Conservation (phyloP, 2,329 filamentous ascomycete species). For the Trichoderma brevicompactum region DNA sequence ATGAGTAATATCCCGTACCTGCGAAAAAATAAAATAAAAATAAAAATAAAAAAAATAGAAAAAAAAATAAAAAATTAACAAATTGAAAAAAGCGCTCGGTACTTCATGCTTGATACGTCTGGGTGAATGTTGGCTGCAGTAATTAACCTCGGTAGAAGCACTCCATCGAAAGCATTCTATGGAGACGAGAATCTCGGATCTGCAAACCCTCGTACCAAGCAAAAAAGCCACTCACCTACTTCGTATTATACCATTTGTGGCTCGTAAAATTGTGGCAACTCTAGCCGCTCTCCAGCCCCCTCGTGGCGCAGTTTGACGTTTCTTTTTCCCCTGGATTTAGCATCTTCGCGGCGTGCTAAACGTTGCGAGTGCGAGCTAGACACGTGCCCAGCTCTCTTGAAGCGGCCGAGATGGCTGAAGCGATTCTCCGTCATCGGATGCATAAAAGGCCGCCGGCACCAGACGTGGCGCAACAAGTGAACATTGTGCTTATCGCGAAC, state of each 20-base stretch:
- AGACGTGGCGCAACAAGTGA: background rate
- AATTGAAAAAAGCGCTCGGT: background rate
- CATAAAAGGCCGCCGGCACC: background rate
- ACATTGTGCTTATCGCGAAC: background rate
- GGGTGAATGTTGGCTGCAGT: too few relatives aligned
- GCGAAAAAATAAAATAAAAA: background rate
- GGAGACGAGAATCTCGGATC: conserved; percentile 1
- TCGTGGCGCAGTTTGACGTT: conserved; percentile 20
- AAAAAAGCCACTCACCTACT: background rate
- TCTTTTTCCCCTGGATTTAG: conserved; percentile 16
- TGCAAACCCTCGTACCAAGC: background rate
- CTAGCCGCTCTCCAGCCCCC: conserved; percentile 11
- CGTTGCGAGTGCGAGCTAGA: too few relatives aligned
- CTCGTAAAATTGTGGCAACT: conserved; percentile 12
- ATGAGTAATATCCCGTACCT: background rate
- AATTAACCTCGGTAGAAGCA: too few relatives aligned
- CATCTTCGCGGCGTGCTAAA: conserved; percentile 5
- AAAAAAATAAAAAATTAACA: background rate
- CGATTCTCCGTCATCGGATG: conserved; percentile 22
- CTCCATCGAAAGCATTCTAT: too few relatives aligned
- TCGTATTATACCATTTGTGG: too few relatives aligned
- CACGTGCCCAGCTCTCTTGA: too few relatives aligned
- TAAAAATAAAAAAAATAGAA: background rate
- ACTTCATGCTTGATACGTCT: too few relatives aligned
- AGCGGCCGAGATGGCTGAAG: background rate